A percentile compares a stretch with the other conserved stretches of the same genome.
These are phyloP conservation scores for Lachnellula willkommii DNA, from an alignment of 2,329 filamentous ascomycete genomes.

Conservation along the genomic window DNA sequence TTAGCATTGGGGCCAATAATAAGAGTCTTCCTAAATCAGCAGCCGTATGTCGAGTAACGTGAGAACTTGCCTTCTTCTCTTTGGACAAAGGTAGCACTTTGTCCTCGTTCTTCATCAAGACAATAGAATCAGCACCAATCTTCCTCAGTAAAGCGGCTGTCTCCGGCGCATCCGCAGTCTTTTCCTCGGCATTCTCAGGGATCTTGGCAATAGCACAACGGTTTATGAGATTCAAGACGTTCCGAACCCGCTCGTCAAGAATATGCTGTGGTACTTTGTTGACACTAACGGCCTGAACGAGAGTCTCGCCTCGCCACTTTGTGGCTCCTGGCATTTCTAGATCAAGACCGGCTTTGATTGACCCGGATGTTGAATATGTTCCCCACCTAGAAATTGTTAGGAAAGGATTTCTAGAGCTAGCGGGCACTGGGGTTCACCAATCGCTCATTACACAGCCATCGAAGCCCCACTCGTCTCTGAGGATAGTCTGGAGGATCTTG, in stretches of 20 bases:
- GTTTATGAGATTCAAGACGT: constrained; percentile 25
- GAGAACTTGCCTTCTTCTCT: constrained; percentile 45
- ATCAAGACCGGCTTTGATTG: constrained; percentile 48
- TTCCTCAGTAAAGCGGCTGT: constrained; percentile 45
- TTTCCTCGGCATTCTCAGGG: constrained; percentile 25
- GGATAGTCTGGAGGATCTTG: constrained; percentile 35
- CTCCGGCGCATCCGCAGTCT: constrained; percentile 28
- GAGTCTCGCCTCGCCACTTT: constrained; percentile 24
- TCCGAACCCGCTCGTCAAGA: constrained; percentile 26
- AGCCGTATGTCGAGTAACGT: not conserved
- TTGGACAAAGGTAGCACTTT: constrained; percentile 52
- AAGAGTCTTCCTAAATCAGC: constrained; percentile 37
- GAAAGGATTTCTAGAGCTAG: not conserved
- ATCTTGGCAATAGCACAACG: constrained; percentile 34
- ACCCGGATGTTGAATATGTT: constrained; percentile 49
- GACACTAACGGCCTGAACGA: constrained; percentile 22
- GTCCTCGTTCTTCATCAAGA: constrained; percentile 60
- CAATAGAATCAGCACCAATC: constrained; percentile 55
- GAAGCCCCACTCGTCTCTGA: constrained; percentile 42
- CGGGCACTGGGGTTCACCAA: constrained; percentile 34
- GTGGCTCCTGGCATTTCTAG: constrained; percentile 55
- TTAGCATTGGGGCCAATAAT: constrained; percentile 55
- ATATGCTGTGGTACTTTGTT: constrained; percentile 21
- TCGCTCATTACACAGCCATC: constrained; percentile 44
- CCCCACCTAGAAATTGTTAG: constrained; percentile 33